Base-by-base conservation (phyloP, 2,329 filamentous ascomycete species). In the Scedosporium apiospermum region DNA sequence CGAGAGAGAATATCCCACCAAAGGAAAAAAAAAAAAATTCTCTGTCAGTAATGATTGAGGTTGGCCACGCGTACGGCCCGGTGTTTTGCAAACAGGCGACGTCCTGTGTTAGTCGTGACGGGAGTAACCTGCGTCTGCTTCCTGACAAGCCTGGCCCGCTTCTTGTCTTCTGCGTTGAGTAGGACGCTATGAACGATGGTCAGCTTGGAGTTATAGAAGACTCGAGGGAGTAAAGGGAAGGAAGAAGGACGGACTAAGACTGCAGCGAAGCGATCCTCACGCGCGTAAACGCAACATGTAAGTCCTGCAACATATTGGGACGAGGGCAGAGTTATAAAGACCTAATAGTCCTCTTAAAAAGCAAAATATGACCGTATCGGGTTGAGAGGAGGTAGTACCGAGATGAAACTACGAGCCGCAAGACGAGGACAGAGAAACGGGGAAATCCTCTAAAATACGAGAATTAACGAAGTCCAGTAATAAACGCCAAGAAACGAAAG, bases 211-310 rank as follows among this genome's bases (percentile, higher is more conserved):
- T 26, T 51, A 23, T 51, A 1, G 1, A 53, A 26, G 5, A 53
- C 49, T 16, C 21, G 2, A 23, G 23, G 23, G 23, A 23, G 23
- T 23, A 23, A 2, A 23, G 23, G 23, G 59, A 44, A 16, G 42
- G 18, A 30, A 57, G 27, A 12, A 6, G n/a, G 12, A 75, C 79
- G 67, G 71, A 82, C 79, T 79, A 71, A 55, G 74, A 76, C 69
- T 79, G 77, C 42, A 81, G 69, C 30, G 80, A 73, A 30, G 78
- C 78, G 64, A 82, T 76, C 65, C 79, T 78, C 64, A 82, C 72
- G 60, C 78, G 76, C 63, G 76, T 73, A 42, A 82, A 68, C 44
- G 76, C 72, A 42, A 71, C 68, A 65, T 77, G 75, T 49, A 81
- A 69, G 57, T 79, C 75, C 51, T 77, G 72, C 46, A 74, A 71